These are phyloP conservation scores for Begonia masoniana DNA, from an alignment of 306 rosid species.

Conservation along the genomic window DNA sequence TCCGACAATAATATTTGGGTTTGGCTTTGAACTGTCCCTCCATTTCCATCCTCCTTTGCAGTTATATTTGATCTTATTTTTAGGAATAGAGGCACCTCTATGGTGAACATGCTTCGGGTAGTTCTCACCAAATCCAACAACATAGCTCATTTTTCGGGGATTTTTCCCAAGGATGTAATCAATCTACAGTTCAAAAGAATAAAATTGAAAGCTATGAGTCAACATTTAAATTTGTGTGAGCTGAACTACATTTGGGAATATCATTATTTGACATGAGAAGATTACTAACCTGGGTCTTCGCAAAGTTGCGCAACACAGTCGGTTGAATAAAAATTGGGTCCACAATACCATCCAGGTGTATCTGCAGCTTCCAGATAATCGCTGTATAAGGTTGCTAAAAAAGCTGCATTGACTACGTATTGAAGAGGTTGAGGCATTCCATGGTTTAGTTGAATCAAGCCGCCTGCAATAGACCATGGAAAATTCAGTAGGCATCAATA, in stretches of 20 bases:
- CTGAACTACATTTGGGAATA: too few relatives aligned
- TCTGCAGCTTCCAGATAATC: constrained; percentile 97
- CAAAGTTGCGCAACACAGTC: constrained; percentile 75
- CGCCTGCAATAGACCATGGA: constrained; percentile 36
- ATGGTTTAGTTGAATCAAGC: constrained; percentile 85
- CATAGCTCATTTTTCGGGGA: constrained; percentile 79
- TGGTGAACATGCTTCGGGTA: constrained; percentile 93
- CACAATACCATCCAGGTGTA: constrained; percentile 99
- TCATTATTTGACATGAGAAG: neutral
- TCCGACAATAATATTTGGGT: constrained; percentile 75
- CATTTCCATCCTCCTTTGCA: constrained; percentile 97
- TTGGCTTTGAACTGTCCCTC: constrained; percentile 70
- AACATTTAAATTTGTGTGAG: too few relatives aligned
- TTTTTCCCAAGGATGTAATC: constrained; percentile 90
- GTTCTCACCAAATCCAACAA: constrained; percentile 78
- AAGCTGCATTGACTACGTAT: constrained; percentile 90
- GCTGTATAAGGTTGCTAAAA: constrained; percentile 79
- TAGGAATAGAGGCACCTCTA: constrained; percentile 90
- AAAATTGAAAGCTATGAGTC: too few relatives aligned
- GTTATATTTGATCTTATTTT: constrained; percentile 71
- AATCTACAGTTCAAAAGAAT: constrained; percentile 33
- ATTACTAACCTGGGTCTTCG: constrained; percentile 61
- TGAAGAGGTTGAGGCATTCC: constrained; percentile 99
- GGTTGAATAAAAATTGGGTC: constrained; percentile 85
- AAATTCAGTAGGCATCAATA: too few relatives aligned